These are phyloP conservation scores for Penicillium bovifimosum DNA, from an alignment of 495 filamentous ascomycete genomes.

Conservation along the genomic window DNA sequence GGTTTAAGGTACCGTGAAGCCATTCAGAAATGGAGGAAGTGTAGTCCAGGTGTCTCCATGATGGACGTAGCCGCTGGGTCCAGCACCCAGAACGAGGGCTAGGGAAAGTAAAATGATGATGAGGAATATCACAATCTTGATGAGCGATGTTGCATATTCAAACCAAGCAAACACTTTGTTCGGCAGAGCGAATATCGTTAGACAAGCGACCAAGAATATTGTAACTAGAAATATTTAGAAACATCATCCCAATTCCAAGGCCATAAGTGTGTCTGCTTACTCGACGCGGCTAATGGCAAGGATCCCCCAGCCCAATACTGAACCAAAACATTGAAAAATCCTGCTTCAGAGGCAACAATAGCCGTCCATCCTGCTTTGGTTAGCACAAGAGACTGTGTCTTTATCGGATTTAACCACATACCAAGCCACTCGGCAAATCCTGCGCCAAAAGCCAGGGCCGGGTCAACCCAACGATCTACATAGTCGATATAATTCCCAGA, in stretches of 20 bases:
- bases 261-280: constrained; percentile 9
- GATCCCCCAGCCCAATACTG: constrained; percentile 24
- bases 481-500: constrained; percentile 31
- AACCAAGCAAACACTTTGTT: constrained; percentile 29
- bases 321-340: constrained; percentile 26
- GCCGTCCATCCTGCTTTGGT: constrained; percentile 24
- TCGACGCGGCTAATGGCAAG: constrained; percentile 16
- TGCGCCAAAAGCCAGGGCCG: constrained; percentile 27
- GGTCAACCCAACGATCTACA: constrained; percentile 30
- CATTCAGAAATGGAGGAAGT: constrained; percentile 21
- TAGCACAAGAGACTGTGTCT: constrained; percentile 22
- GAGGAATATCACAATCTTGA: constrained; percentile 30
- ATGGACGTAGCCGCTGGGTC: constrained; percentile 21
- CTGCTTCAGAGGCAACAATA: constrained; percentile 25
- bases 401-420: constrained; percentile 4
- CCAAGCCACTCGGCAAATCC: constrained; percentile 27
- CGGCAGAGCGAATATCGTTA: constrained; percentile 22
- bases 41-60: constrained; percentile 26
- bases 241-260: constrained; percentile 8
- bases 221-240: constrained; percentile 12
- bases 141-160: constrained; percentile 26
- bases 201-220: constrained; percentile 21
- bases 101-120: constrained; percentile 24
- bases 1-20: constrained; percentile 21
- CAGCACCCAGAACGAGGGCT: constrained; percentile 27